Evolutionary conservation across 177 flowering plant genomes (phyloP).

Genomic region (Tripterygium wilfordii): DNA sequence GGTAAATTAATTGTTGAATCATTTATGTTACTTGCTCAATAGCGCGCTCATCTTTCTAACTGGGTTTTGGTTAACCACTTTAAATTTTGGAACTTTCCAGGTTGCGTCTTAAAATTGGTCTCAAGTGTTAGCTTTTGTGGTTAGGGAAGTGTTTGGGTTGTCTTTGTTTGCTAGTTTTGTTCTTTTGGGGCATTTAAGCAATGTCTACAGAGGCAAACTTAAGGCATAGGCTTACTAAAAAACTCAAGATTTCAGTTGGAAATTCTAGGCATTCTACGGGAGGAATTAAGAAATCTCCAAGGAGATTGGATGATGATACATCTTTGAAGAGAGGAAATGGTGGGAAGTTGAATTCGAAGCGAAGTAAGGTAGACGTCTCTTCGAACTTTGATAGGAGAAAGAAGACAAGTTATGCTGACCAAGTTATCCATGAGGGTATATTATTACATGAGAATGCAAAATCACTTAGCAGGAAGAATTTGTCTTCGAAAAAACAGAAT

Average conservation of each 20-base stretch:
- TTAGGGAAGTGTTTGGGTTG: too few species aligned
- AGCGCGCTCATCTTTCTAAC: too few species aligned
- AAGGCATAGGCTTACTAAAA: constrained; percentile 15
- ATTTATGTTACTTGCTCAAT: too few species aligned
- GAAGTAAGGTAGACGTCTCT: constrained; percentile 3
- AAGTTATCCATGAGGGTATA: constrained; percentile 8
- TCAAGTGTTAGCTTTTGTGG: too few species aligned
- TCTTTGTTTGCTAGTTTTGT: too few species aligned
- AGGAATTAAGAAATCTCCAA: constrained; percentile 3
- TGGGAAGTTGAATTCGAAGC: constrained; percentile 7
- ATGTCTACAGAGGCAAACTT: constrained; percentile 16
- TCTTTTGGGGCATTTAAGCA: too few species aligned
- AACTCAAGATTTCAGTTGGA: constrained; percentile 18
- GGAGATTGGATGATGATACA: not conserved
- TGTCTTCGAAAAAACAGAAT: constrained; percentile 11
- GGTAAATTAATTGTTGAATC: too few species aligned
- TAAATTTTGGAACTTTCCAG: too few species aligned
- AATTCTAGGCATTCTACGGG: constrained; percentile 10
- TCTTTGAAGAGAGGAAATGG: constrained; percentile 12
- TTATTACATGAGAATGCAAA: not conserved
- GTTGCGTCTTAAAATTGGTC: too few species aligned
- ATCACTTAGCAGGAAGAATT: constrained; percentile 4
- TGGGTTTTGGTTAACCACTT: too few species aligned
- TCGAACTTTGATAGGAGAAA: constrained; percentile 20
- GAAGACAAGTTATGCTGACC: constrained; percentile 37